These are phyloP conservation scores for Eutrema japonicum DNA, from an alignment of 345 rosid genomes.

Conservation along the genomic window DNA sequence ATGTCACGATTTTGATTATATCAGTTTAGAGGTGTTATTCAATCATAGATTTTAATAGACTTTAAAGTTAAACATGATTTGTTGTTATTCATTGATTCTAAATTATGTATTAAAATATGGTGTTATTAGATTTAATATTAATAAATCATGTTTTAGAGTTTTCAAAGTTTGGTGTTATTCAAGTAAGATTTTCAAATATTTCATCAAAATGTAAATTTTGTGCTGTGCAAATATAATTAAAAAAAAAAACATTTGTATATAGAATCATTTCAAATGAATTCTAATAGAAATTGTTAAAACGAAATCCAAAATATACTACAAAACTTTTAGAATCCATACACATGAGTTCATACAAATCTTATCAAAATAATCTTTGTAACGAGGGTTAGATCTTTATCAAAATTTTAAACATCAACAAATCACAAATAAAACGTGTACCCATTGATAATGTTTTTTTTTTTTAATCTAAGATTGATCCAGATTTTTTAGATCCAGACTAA, in stretches of 20 bases:
- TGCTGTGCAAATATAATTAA: not conserved
- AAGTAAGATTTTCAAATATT: not conserved
- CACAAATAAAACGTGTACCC: not conserved
- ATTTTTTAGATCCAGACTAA: too few species aligned
- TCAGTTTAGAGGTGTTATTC: not conserved
- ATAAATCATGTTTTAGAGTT: not conserved
- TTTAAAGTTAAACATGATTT: not conserved
- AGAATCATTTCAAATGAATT: not conserved
- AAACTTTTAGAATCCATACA: not conserved
- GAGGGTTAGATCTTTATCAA: not conserved
- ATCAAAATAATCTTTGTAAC: not conserved
- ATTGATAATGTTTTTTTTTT: not conserved
- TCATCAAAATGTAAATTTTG: not conserved
- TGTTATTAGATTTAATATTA: not conserved
- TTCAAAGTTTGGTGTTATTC: not conserved
- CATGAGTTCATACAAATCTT: not conserved
- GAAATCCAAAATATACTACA: not conserved
- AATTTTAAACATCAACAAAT: not conserved
- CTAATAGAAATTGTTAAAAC: not conserved
- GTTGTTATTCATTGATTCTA: not conserved
- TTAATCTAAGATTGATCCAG: too few species aligned
- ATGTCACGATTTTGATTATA: not conserved
- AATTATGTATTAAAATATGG: too few species aligned
- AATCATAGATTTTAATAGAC: not conserved
- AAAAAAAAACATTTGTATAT: not conserved